Conservation (phyloP, 352 stramenopile species). For the Pythium aristosporum region DNA sequence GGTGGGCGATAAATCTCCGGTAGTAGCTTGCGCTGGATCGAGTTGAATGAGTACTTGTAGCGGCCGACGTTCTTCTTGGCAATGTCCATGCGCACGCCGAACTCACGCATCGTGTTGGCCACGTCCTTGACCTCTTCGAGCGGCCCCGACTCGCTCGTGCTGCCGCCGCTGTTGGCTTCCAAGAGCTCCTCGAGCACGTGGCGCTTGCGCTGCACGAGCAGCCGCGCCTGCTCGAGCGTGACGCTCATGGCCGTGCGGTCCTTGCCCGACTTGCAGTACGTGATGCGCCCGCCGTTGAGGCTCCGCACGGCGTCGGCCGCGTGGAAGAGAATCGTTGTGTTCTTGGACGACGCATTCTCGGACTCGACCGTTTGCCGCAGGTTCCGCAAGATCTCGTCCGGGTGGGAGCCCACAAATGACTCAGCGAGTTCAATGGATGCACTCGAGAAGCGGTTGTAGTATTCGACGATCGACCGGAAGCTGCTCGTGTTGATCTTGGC, state of each 20-base stretch:
- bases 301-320: slow-evolving; percentile 85
- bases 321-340: slow-evolving; percentile 85
- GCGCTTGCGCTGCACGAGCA: slow-evolving; percentile 81
- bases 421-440: slow-evolving; percentile 43
- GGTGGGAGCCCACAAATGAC: slow-evolving; percentile 53
- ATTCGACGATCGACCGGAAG: slow-evolving; percentile 68
- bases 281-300: slow-evolving; percentile 90
- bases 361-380: slow-evolving; percentile 61
- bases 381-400: slow-evolving; percentile 69
- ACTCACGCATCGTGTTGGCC: slow-evolving; percentile 88
- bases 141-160: slow-evolving; percentile 42
- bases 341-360: slow-evolving; percentile 81
- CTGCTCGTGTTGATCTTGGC: slow-evolving; percentile 81
- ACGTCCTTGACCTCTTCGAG: slow-evolving; percentile 78
- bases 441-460: slow-evolving; percentile 67
- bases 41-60: slow-evolving; percentile 97
- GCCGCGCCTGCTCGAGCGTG: slow-evolving; percentile 93
- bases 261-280: slow-evolving; percentile 98
- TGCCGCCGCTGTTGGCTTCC: slow-evolving; percentile 33
- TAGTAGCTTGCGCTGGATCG: slow-evolving; percentile 94
- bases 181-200: slow-evolving; percentile 79
- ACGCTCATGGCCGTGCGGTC: slow-evolving; percentile 97
- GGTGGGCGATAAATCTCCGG: slow-evolving; percentile 91
- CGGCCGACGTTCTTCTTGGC: slow-evolving; percentile 97
- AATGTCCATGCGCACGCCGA: slow-evolving; percentile 94